Conservation (phyloP, 2,329 filamentous ascomycete genomes). For the Exophiala spinifera region DNA sequence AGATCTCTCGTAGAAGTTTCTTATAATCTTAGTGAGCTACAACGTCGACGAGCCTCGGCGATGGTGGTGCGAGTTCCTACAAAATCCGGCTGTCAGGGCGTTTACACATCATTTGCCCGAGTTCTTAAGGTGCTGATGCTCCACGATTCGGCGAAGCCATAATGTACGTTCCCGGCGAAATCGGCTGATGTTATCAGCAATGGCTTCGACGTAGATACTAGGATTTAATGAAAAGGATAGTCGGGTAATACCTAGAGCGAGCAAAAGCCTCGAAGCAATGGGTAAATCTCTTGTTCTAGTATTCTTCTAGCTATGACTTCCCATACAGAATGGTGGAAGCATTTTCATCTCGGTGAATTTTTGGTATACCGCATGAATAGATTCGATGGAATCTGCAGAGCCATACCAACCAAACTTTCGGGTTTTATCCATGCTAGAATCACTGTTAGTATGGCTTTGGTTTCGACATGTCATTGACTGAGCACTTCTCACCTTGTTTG, state of each 20-base stretch:
- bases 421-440: constrained; percentile 43
- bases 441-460: constrained; percentile 6
- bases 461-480: background rate
- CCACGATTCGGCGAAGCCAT: constrained; percentile 13
- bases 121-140: constrained; percentile 4
- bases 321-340: constrained; percentile 35
- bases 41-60: too few relatives aligned
- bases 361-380: constrained; percentile 41
- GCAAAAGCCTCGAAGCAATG: background rate
- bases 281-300: background rate
- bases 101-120: background rate
- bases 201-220: background rate
- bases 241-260: background rate
- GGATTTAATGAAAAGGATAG: background rate
- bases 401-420: constrained; percentile 48
- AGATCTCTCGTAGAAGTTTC: too few relatives aligned
- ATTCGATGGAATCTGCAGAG: constrained; percentile 46
- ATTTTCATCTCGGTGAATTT: constrained; percentile 45
- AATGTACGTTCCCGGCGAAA: constrained; percentile 13
- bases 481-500: constrained; percentile 10
- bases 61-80: too few relatives aligned
- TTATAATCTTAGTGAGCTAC: too few relatives aligned
- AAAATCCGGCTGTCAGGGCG: too few relatives aligned
- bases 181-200: background rate
- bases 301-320: background rate